A percentile compares a stretch with the other conserved stretches of the same genome.
phyloP scores from a whole-genome alignment of 495 filamentous ascomycete species.

The Aspergillus baeticus region DNA sequence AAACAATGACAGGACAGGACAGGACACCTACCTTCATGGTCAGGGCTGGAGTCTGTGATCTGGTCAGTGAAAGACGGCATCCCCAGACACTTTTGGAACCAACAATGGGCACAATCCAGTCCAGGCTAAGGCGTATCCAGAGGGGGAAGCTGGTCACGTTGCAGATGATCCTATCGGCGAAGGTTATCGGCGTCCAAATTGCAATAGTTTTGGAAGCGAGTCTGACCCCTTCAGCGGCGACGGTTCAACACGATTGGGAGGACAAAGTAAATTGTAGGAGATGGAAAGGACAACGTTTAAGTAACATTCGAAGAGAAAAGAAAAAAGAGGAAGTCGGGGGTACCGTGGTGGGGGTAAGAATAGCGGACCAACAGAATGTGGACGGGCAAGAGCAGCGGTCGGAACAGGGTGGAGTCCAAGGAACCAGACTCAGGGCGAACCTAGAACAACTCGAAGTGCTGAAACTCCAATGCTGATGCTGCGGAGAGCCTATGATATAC shows the following conservation, averaged over 20 bases:
- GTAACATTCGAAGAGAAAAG: background rate
- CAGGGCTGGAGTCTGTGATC: conserved; percentile 24
- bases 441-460: background rate
- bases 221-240: background rate
- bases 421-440: background rate
- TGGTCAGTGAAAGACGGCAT: conserved; percentile 40
- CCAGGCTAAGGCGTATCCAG: background rate
- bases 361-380: background rate
- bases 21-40: conserved; percentile 36
- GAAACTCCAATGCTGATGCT: no score
- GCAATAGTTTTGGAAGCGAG: background rate
- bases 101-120: background rate
- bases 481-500: no score
- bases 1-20: conserved; percentile 3
- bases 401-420: conserved; percentile 7
- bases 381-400: conserved; percentile 6
- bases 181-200: background rate
- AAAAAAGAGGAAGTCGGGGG: conserved; percentile 9
- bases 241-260: background rate
- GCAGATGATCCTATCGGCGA: background rate
- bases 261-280: background rate
- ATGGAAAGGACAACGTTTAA: background rate
- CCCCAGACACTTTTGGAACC: conserved; percentile 1
- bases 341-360: conserved; percentile 1
- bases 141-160: conserved; percentile 7